Base-by-base conservation (phyloP, 768 basidiomycete genomes). In the Punctularia strigosozonata region DNA sequence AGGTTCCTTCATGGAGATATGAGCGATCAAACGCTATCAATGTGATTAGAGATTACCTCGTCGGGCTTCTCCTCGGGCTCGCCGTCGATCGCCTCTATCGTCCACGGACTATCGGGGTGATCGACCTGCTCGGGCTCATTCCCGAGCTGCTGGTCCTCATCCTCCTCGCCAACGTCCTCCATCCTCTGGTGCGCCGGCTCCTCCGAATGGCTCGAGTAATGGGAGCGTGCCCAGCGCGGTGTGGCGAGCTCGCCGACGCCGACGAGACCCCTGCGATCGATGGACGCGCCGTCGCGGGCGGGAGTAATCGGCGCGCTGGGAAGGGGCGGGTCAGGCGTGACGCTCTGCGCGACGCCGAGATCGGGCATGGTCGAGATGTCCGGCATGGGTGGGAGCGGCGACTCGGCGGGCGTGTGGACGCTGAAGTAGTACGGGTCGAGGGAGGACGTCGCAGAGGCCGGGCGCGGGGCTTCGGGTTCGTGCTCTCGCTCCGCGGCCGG, bases 221-320 rank as follows among this genome's bases (percentile, higher is more conserved):
- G 68, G 21, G 62, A 56, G 52, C 73, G 73, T 43, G 72, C 71
- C 92, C 91, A 99, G 44, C 91, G 75, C 35, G 95, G 95, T n/a
- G 95, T 99, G 15, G 90, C 67, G 23, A 98, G 74, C 60, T 99
- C 95, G 25, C 95, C 95, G 4, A 98, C 85, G 19, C 95, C 95
- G 38, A 98, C 77, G 28, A 98, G 75, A 25, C 78, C 83, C 14
- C 77, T 71, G 42, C 95, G 71, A 63, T 98, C 91, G 44, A 90
- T 89, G 47, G 64, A 56, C 17, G 84, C 75, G 17, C 84, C 81
- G 61, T 89, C 80, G 43, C 74, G 71, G 24, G 71, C 78, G 6
- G 87, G 87, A 0, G 86, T 85, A 25, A 75, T 61, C 14, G 80
- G 77, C 45, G 79, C 74, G 36, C 33, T 34, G 10, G 56, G 56